phyloP scores from a whole-genome alignment of 2,329 filamentous ascomycete species.

The Xylariaceae sp. region DNA sequence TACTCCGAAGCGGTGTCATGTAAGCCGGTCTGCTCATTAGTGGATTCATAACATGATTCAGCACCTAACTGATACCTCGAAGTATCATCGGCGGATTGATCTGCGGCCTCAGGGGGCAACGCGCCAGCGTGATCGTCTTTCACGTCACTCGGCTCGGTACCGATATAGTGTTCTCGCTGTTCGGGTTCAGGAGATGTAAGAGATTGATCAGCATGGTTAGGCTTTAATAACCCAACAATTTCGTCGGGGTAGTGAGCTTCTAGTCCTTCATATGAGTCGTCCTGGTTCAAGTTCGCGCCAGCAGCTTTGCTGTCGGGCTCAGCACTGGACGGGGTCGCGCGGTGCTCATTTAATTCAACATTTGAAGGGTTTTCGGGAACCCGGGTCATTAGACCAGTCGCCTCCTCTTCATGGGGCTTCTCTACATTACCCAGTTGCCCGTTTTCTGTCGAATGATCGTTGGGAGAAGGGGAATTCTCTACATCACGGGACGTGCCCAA shows the following conservation, averaged over 20 bases:
- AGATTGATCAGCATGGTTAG: conserved; percentile 6
- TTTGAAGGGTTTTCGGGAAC: not conserved
- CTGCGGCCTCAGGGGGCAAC: conserved; percentile 8
- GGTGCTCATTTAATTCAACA: conserved; percentile 1
- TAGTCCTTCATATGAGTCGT: conserved; percentile 6
- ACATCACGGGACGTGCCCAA: not conserved
- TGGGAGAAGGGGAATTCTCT: not conserved
- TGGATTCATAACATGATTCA: conserved; percentile 17
- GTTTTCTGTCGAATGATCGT: not conserved
- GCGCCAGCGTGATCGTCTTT: conserved; percentile 9
- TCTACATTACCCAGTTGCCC: conserved; percentile 1
- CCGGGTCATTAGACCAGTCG: not conserved
- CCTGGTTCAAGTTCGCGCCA: not conserved
- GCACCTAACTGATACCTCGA: conserved; percentile 21
- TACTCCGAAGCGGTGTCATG: conserved; percentile 14
- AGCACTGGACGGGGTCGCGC: not conserved
- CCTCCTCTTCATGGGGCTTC: not conserved
- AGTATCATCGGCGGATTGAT: conserved; percentile 8
- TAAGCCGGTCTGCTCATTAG: conserved; percentile 15
- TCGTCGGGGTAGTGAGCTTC: conserved; percentile 4
- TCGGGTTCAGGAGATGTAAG: not conserved
- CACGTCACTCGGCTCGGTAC: conserved; percentile 2
- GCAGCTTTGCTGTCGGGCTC: not conserved
- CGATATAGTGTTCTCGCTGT: conserved; percentile 3
- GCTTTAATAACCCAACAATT: conserved; percentile 2